These are phyloP conservation scores for Phyllachora maydis DNA, from an alignment of 2,329 filamentous ascomycete species.

Conservation along the genomic window DNA sequence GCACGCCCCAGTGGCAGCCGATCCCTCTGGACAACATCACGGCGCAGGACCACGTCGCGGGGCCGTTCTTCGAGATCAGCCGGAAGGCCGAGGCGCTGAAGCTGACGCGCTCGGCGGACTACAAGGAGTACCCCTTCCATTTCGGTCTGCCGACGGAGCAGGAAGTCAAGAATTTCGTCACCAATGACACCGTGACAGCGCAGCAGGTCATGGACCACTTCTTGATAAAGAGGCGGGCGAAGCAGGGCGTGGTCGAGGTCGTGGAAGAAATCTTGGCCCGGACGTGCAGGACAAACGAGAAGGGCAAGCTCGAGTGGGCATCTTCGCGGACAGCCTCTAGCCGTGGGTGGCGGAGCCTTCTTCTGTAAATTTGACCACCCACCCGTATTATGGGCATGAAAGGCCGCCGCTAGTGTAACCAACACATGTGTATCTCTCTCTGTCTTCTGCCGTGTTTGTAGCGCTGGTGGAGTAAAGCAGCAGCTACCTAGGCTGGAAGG, in stretches of 20 bases:
- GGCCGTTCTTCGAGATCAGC: slow-evolving; percentile 45
- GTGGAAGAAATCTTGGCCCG: slow-evolving; percentile 46
- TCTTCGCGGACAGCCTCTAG: no score
- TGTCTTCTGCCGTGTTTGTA: no score
- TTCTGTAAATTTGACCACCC: no score
- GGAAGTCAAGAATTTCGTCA: slow-evolving; percentile 28
- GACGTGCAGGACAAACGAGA: slow-evolving; percentile 23
- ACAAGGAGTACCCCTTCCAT: slow-evolving; percentile 50
- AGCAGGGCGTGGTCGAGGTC: slow-evolving; percentile 49
- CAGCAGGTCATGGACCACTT: slow-evolving; percentile 44
- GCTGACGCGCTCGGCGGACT: slow-evolving; percentile 43
- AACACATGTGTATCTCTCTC: no score
- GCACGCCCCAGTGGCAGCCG: slow-evolving; percentile 55
- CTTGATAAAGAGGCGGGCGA: slow-evolving; percentile 32
- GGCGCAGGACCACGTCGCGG: slow-evolving; percentile 27
- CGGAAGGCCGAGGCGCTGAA: slow-evolving; percentile 24
- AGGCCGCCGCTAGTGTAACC: no score
- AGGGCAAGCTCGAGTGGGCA: background rate
- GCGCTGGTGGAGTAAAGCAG: no score
- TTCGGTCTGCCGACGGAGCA: slow-evolving; percentile 52
- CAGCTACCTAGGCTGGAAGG: no score
- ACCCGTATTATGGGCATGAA: no score
- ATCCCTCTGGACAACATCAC: slow-evolving; percentile 48
- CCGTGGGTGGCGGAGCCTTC: no score
- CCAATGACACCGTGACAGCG: slow-evolving; percentile 16